These are phyloP conservation scores for Plenodomus biglobosus DNA, from an alignment of 2,329 filamentous ascomycete genomes.

Conservation along the genomic window DNA sequence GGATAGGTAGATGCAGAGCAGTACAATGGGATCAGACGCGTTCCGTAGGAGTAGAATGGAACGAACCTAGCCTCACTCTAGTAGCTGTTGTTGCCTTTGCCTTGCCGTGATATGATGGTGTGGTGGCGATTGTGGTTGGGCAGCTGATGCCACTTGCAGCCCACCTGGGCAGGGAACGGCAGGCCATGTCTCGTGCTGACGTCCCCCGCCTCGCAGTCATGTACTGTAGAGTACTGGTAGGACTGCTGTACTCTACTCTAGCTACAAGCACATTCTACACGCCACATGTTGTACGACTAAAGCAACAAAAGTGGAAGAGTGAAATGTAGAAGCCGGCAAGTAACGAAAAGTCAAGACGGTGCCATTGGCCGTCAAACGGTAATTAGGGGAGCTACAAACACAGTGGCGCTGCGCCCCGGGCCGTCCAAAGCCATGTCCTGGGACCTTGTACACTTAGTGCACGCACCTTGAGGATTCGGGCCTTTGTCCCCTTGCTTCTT, in stretches of 20 bases:
- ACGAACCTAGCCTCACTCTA: neutral
- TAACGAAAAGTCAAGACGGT: too few species aligned
- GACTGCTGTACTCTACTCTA: too few species aligned
- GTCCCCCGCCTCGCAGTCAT: neutral
- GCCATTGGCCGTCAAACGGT: neutral
- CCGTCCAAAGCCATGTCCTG: conserved; percentile 5
- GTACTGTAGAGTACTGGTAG: too few species aligned
- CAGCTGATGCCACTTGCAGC: conserved; percentile 19
- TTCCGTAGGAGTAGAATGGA: too few species aligned
- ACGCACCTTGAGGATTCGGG: conserved; percentile 1
- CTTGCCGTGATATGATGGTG: conserved; percentile 1
- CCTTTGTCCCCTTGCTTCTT: neutral
- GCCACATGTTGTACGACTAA: neutral
- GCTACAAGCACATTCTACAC: neutral
- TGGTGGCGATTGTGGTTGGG: conserved; percentile 23
- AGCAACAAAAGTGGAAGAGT: too few species aligned
- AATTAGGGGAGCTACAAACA: conserved; percentile 16
- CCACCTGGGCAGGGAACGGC: conserved; percentile 5
- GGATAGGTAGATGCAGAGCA: neutral
- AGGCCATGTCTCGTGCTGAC: conserved; percentile 14
- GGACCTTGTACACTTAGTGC: too few species aligned
- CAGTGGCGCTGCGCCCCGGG: conserved; percentile 20
- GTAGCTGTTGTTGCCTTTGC: conserved; percentile 3
- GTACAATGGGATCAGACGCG: neutral
- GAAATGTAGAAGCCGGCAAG: too few species aligned